These are phyloP conservation scores for Neonectria coccinea DNA, from an alignment of 2,329 filamentous ascomycete genomes.

Conservation along the genomic window DNA sequence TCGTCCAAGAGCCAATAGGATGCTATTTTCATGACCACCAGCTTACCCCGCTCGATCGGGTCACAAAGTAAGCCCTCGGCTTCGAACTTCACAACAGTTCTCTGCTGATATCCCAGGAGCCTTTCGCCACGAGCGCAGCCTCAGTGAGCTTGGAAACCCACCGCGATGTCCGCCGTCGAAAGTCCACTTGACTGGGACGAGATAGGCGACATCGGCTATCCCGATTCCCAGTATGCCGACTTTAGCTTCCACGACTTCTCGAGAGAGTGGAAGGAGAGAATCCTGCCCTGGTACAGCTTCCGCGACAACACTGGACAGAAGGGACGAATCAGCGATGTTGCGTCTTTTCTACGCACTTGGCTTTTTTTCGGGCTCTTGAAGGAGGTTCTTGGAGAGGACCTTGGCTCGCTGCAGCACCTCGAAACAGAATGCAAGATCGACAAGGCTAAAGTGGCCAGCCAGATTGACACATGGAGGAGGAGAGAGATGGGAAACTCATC, in stretches of 20 bases:
- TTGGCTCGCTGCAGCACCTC: constrained; percentile 4
- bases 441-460: background rate
- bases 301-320: background rate
- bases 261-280: background rate
- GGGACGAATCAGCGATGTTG: constrained; percentile 8
- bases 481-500: background rate
- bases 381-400: constrained; percentile 12
- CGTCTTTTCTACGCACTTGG: constrained; percentile 6
- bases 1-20: background rate
- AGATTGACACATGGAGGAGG: background rate
- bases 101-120: too few species aligned
- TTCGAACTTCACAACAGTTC: too few species aligned
- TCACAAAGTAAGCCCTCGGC: too few species aligned
- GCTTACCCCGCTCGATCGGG: background rate
- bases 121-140: too few species aligned
- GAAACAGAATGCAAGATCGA: background rate
- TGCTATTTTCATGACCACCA: background rate
- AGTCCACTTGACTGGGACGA: constrained; percentile 11
- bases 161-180: background rate
- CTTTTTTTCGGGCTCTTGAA: constrained; percentile 14
- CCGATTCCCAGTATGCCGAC: constrained; percentile 6
- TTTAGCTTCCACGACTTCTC: constrained; percentile 13
- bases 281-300: background rate
- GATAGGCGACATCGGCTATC: constrained; percentile 15
- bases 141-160: background rate